A percentile compares a stretch with the other conserved stretches of the same genome.
Conservation (phyloP, 139 green algal species). For the Klebsormidium nitens region DNA sequence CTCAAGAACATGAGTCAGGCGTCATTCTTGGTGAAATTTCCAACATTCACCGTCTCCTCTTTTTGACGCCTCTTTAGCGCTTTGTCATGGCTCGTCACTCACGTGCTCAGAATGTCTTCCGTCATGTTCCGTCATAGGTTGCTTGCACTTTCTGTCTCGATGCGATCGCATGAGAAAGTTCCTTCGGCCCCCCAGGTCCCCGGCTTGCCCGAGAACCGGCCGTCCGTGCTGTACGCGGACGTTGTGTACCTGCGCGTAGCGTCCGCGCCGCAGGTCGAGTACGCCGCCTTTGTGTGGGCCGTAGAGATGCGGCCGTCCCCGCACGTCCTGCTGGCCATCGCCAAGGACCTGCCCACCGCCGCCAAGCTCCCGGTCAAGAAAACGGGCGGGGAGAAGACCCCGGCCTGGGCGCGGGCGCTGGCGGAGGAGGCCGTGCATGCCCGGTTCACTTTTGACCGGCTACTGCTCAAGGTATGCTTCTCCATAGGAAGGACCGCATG, state of each 20-base stretch:
- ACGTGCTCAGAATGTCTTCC: too few relatives aligned
- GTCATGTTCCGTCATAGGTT: too few relatives aligned
- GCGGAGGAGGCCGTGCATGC: constrained; percentile 5
- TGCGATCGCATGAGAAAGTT: too few relatives aligned
- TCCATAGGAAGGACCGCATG: too few relatives aligned
- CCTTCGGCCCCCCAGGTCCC: constrained; percentile 4
- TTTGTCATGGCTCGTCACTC: too few relatives aligned
- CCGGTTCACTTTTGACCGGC: constrained; percentile 15
- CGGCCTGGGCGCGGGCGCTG: background rate
- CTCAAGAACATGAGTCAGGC: too few relatives aligned
- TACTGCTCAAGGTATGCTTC: constrained; percentile 4
- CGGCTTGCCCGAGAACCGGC: constrained; percentile 9
- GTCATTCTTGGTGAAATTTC: too few relatives aligned
- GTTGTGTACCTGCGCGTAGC: constrained; percentile 8
- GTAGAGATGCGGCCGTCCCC: background rate
- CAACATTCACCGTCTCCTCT: too few relatives aligned
- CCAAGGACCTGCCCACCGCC: background rate
- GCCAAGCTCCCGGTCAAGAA: too few relatives aligned
- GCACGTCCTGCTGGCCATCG: background rate
- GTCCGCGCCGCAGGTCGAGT: background rate
- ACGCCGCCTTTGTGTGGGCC: constrained; percentile 1
- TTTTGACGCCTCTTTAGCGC: too few relatives aligned
- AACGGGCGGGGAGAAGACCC: background rate
- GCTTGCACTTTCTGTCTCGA: too few relatives aligned
- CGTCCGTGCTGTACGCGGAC: constrained; percentile 2